phyloP scores from a whole-genome alignment of 192 early-diverging fungal species.

The Thamnidium elegans region DNA sequence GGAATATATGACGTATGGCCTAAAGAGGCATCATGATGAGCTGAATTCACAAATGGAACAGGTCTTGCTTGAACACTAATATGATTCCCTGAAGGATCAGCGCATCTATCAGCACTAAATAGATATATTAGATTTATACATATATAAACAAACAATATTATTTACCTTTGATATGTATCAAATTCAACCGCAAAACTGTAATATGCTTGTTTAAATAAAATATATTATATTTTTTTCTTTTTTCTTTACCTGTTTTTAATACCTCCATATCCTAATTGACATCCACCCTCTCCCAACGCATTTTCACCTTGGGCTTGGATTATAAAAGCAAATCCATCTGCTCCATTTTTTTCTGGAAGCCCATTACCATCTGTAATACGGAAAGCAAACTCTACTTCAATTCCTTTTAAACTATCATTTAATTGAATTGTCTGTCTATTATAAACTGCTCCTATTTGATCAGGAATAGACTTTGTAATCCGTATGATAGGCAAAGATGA shows the following conservation, averaged over 20 bases:
- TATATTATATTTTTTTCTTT: neutral
- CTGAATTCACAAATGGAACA: slow-evolving; percentile 18
- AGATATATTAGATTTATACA: neutral
- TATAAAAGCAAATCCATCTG: slow-evolving; percentile 39
- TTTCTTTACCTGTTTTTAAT: slow-evolving; percentile 26
- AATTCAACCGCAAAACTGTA: slow-evolving; percentile 39
- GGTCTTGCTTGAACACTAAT: slow-evolving; percentile 36
- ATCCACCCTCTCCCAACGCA: slow-evolving; percentile 34
- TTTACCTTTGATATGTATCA: slow-evolving; percentile 38
- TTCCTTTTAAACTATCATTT: neutral
- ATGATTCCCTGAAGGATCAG: slow-evolving; percentile 38
- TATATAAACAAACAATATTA: neutral
- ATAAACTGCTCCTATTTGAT: slow-evolving; percentile 25
- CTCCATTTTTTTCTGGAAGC: slow-evolving; percentile 18
- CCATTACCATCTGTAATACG: slow-evolving; percentile 26
- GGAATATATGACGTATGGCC: slow-evolving; percentile 32
- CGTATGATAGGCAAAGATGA: neutral
- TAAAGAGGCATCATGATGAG: slow-evolving; percentile 32
- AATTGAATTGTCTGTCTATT: slow-evolving; percentile 2
- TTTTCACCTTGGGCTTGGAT: slow-evolving; percentile 22
- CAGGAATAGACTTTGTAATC: slow-evolving; percentile 13
- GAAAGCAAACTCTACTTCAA: slow-evolving; percentile 31
- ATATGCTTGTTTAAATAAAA: neutral
- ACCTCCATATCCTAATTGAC: slow-evolving; percentile 38
- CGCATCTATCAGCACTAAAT: slow-evolving; percentile 25